Conservation (phyloP, 192 early-diverging fungal species). For the Backusella luteola region DNA sequence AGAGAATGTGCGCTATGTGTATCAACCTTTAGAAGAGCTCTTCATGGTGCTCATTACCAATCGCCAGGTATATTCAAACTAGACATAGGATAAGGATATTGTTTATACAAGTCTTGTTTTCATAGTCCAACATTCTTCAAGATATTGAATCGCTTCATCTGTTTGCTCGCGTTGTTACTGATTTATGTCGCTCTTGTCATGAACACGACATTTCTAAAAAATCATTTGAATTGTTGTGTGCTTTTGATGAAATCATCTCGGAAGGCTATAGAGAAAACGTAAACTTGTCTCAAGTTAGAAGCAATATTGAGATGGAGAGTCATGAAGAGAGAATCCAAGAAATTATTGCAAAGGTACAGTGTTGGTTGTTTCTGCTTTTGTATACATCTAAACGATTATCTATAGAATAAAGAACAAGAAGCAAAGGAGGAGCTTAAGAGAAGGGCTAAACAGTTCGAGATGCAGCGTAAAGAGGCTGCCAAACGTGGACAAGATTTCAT, state of each 20-base stretch:
- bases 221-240: conserved; percentile 85
- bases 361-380: background rate
- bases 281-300: conserved; percentile 86
- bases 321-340: conserved; percentile 98
- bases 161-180: conserved; percentile 88
- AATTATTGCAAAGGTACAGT: conserved; percentile 77
- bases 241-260: conserved; percentile 96
- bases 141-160: conserved; percentile 97
- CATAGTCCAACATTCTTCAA: conserved; percentile 91
- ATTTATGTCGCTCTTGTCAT: conserved; percentile 82
- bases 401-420: conserved; percentile 90
- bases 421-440: conserved; percentile 96
- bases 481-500: conserved; percentile 48
- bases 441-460: conserved; percentile 87
- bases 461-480: conserved; percentile 80
- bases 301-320: conserved; percentile 96
- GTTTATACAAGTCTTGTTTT: background rate
- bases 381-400: background rate
- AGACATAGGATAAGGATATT: background rate
- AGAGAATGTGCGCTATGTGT: conserved; percentile 95
- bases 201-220: conserved; percentile 84
- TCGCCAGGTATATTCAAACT: conserved; percentile 48
- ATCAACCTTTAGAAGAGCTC: conserved; percentile 95
- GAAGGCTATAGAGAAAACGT: conserved; percentile 92
- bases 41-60: conserved; percentile 97